A percentile compares a stretch with the other conserved stretches of the same genome.
These are phyloP conservation scores for Articulospora tetracladia DNA, from an alignment of 495 filamentous ascomycete species.

Conservation along the genomic window DNA sequence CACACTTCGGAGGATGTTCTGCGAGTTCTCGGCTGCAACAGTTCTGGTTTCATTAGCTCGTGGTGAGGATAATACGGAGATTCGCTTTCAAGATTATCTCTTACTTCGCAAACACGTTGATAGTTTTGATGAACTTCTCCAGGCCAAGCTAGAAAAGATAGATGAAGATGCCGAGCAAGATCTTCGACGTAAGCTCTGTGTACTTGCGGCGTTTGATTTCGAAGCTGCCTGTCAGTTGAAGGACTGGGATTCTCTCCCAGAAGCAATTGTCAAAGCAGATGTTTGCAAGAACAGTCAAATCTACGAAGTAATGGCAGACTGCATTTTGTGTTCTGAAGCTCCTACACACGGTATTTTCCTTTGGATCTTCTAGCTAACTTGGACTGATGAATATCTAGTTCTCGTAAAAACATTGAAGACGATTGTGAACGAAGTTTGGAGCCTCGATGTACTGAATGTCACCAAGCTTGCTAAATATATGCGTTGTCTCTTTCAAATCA, in stretches of 20 bases:
- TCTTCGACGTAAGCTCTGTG: slow-evolving; percentile 56
- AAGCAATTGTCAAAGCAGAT: slow-evolving; percentile 52
- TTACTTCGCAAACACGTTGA: slow-evolving; percentile 50
- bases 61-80: slow-evolving; percentile 55
- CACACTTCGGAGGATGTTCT: slow-evolving; percentile 56
- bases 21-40: slow-evolving; percentile 64
- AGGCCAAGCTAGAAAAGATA: slow-evolving; percentile 32
- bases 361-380: background rate
- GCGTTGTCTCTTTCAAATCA: slow-evolving; percentile 65
- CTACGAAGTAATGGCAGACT: slow-evolving; percentile 56
- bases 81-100: slow-evolving; percentile 57
- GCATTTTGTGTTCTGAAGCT: slow-evolving; percentile 50
- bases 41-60: slow-evolving; percentile 58
- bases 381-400: slow-evolving; percentile 16
- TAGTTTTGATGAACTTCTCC: slow-evolving; percentile 51
- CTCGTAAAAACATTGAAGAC: slow-evolving; percentile 50
- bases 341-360: slow-evolving; percentile 38
- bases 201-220: slow-evolving; percentile 67
- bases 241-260: slow-evolving; percentile 61
- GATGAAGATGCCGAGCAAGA: slow-evolving; percentile 45
- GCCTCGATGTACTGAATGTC: slow-evolving; percentile 44
- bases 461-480: slow-evolving; percentile 64
- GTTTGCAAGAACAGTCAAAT: slow-evolving; percentile 31
- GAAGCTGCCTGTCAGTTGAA: slow-evolving; percentile 66
- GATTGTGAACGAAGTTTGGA: slow-evolving; percentile 62